Percentiles rank a stretch among this genome's conserved stretches.
Conservation (phyloP, 225 moss, liverwort and hornwort genomes). For the Physcomitrellopsis africana region DNA sequence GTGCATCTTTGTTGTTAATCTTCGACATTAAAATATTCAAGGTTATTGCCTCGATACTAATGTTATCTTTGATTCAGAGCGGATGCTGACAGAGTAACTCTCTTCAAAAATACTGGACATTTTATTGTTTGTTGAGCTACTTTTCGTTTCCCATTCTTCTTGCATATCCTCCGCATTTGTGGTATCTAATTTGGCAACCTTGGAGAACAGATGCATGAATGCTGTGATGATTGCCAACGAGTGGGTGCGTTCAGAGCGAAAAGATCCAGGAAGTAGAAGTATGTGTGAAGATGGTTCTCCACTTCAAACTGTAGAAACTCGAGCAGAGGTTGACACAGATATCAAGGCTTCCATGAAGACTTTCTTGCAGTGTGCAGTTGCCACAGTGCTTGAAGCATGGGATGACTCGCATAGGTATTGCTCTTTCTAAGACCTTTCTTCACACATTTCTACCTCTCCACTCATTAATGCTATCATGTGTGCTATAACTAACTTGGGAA, state of each 20-base stretch:
- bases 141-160: not conserved
- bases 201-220: slow-evolving; percentile 72
- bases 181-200: not conserved
- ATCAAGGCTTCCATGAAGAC: slow-evolving; percentile 87
- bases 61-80: not conserved
- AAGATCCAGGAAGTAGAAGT: slow-evolving; percentile 53
- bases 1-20: too few relatives aligned
- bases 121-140: not conserved
- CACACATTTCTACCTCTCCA: not conserved
- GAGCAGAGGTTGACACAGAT: slow-evolving; percentile 68
- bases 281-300: slow-evolving; percentile 50
- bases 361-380: slow-evolving; percentile 93
- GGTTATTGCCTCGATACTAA: too few relatives aligned
- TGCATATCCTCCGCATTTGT: not conserved
- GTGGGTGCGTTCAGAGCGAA: slow-evolving; percentile 71
- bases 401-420: slow-evolving; percentile 77
- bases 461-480: too few relatives aligned
- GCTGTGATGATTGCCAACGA: slow-evolving; percentile 87
- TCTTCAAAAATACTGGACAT: not conserved
- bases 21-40: too few relatives aligned
- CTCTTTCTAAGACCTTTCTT: slow-evolving; percentile 4
- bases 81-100: not conserved
- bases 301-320: slow-evolving; percentile 58
- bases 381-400: slow-evolving; percentile 77
- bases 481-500: too few relatives aligned